Evolutionary conservation across 2,329 filamentous ascomycete species (phyloP).

Genomic region (Microthyrium microscopicum): DNA sequence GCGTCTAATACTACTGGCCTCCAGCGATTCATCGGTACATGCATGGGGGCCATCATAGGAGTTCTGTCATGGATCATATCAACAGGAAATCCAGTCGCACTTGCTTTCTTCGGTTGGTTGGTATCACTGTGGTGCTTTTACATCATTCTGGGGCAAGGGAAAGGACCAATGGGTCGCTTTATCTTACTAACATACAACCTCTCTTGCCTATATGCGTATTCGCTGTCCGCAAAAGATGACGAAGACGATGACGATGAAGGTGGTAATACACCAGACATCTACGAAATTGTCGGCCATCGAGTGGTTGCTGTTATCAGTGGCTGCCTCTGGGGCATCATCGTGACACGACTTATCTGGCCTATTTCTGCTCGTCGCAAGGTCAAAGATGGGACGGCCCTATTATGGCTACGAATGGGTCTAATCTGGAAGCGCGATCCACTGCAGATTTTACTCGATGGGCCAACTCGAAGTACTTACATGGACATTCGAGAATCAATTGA

Average conservation of each 20-base stretch:
- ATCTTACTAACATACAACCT: slow-evolving; percentile 94
- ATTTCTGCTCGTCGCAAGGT: slow-evolving; percentile 80
- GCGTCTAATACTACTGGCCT: slow-evolving; percentile 86
- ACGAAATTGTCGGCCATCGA: slow-evolving; percentile 75
- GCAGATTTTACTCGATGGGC: slow-evolving; percentile 38
- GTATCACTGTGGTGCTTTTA: slow-evolving; percentile 76
- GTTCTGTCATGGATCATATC: slow-evolving; percentile 64
- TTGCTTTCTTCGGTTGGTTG: slow-evolving; percentile 69
- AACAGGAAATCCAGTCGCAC: slow-evolving; percentile 52
- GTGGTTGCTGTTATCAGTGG: slow-evolving; percentile 74
- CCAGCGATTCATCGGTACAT: slow-evolving; percentile 72
- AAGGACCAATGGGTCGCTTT: slow-evolving; percentile 82
- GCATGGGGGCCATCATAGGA: slow-evolving; percentile 62
- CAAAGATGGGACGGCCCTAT: slow-evolving; percentile 72
- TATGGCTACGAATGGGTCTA: slow-evolving; percentile 87
- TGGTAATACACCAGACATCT: slow-evolving; percentile 66
- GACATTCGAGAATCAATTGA: slow-evolving; percentile 74
- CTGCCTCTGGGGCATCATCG: slow-evolving; percentile 79
- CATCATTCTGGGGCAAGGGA: slow-evolving; percentile 68
- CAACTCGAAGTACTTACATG: slow-evolving; percentile 51
- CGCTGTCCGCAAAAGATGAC: slow-evolving; percentile 61
- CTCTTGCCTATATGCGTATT: slow-evolving; percentile 86
- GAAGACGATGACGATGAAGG: slow-evolving; percentile 77
- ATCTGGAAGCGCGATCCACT: slow-evolving; percentile 93
- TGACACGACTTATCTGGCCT: slow-evolving; percentile 83